phyloP scores from a whole-genome alignment of 305 asterid species.

The Withania somnifera region DNA sequence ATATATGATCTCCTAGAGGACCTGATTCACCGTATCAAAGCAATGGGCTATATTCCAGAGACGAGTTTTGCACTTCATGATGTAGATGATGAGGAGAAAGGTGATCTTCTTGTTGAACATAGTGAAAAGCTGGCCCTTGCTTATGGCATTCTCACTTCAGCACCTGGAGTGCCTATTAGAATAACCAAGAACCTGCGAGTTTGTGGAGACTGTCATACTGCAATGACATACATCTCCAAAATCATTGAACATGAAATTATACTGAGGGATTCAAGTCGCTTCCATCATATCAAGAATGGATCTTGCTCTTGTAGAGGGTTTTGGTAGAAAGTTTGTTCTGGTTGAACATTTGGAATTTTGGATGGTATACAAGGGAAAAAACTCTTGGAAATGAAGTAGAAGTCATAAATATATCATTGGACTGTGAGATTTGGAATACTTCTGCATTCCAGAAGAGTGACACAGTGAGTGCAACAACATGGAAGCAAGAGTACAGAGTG shows the following conservation, averaged over 20 bases:
- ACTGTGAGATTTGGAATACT: neutral
- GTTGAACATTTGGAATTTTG: neutral
- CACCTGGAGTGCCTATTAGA: constrained; percentile 69
- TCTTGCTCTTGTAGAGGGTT: constrained; percentile 72
- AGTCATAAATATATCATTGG: neutral
- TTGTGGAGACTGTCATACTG: constrained; percentile 75
- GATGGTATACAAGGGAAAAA: neutral
- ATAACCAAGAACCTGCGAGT: constrained; percentile 79
- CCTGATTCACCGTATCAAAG: constrained; percentile 45
- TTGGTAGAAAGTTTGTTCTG: constrained; percentile 28
- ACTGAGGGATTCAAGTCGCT: constrained; percentile 76
- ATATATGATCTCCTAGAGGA: constrained; percentile 52
- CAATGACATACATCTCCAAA: constrained; percentile 54
- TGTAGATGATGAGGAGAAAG: constrained; percentile 82
- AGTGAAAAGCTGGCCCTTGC: constrained; percentile 90
- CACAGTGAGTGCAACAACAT: neutral
- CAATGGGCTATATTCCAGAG: constrained; percentile 73
- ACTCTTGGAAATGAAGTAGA: neutral
- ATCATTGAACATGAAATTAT: constrained; percentile 59
- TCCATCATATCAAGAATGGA: constrained; percentile 77
- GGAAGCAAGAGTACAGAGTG: neutral
- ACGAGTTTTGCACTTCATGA: constrained; percentile 80
- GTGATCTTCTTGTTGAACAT: constrained; percentile 62
- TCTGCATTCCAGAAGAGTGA: neutral
- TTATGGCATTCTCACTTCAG: constrained; percentile 64